A percentile compares a stretch with the other conserved stretches of the same genome.
Conservation (phyloP, 805 yeast genomes). For the Metschnikowia baotianmanensis region DNA sequence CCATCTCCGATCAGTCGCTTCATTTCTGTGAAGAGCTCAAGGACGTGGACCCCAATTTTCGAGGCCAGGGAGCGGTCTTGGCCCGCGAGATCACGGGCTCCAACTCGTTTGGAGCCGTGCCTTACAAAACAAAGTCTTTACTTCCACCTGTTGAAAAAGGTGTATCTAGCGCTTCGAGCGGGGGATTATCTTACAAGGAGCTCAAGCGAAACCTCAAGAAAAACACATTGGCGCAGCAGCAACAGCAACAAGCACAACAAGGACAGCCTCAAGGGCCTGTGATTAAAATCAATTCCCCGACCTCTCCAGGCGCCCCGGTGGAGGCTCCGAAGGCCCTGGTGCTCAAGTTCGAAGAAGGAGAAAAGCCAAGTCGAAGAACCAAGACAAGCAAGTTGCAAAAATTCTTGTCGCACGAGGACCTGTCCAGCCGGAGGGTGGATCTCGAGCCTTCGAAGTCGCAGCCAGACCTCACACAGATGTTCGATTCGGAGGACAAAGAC, state of each 20-base stretch:
- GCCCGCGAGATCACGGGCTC: slow-evolving; percentile 45
- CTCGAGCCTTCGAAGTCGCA: slow-evolving; percentile 40
- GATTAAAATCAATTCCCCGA: slow-evolving; percentile 10
- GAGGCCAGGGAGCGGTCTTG: slow-evolving; percentile 41
- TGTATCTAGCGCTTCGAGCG: slow-evolving; percentile 8
- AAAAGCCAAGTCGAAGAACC: slow-evolving; percentile 14
- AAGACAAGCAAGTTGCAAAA: slow-evolving; percentile 25
- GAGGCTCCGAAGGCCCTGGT: slow-evolving; percentile 26
- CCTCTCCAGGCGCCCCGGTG: slow-evolving; percentile 6
- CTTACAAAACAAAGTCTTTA: slow-evolving; percentile 43
- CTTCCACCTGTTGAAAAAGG: slow-evolving; percentile 30
- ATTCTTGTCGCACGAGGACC: slow-evolving; percentile 40
- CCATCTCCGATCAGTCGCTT: slow-evolving; percentile 35
- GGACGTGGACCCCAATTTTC: slow-evolving; percentile 37
- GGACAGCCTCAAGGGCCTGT: slow-evolving; percentile 8
- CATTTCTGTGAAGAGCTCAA: slow-evolving; percentile 36
- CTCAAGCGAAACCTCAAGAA: slow-evolving; percentile 27
- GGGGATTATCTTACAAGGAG: slow-evolving; percentile 32
- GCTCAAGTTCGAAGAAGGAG: slow-evolving; percentile 27
- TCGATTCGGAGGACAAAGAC: slow-evolving; percentile 12
- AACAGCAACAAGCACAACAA: too few relatives aligned
- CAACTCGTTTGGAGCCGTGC: slow-evolving; percentile 36
- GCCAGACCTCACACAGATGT: slow-evolving; percentile 27
- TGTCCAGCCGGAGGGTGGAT: slow-evolving; percentile 18
- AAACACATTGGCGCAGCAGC: slow-evolving; percentile 18